Evolutionary conservation across 1,139 yeast species (phyloP).

Genomic region (Saccharomyces hybrid): DNA sequence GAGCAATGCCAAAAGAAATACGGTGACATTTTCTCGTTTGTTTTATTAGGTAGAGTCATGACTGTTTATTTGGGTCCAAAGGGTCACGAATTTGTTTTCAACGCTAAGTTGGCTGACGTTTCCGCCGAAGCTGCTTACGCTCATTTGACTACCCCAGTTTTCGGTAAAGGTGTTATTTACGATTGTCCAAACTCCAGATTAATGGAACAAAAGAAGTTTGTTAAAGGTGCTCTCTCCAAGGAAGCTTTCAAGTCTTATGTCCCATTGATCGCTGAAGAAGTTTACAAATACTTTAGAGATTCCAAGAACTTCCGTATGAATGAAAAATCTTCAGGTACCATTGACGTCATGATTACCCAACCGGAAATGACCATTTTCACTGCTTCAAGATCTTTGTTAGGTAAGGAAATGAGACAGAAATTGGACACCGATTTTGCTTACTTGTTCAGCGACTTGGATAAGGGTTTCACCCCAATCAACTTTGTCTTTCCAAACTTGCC

Average conservation of each 20-base stretch:
- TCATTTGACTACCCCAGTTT: constrained; percentile 94
- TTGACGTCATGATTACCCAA: constrained; percentile 74
- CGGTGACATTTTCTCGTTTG: constrained; percentile 89
- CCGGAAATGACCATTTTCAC: constrained; percentile 96
- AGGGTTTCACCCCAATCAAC: constrained; percentile 93
- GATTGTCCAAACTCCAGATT: constrained; percentile 90
- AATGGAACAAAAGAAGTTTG: constrained; percentile 98
- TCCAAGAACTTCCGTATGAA: constrained; percentile 40
- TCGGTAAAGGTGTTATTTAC: constrained; percentile 94
- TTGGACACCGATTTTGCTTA: constrained; percentile 80
- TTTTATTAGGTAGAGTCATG: constrained; percentile 84
- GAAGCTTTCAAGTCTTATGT: constrained; percentile 83
- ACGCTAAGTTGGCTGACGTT: constrained; percentile 82
- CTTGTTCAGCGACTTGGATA: constrained; percentile 84
- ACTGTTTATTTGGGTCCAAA: constrained; percentile 95
- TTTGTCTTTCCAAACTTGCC: constrained; percentile 94
- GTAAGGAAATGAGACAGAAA: constrained; percentile 81
- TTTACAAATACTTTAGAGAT: constrained; percentile 51
- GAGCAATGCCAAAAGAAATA: constrained; percentile 66
- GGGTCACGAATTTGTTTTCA: constrained; percentile 94
- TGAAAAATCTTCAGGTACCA: constrained; percentile 40
- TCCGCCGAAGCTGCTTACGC: constrained; percentile 95
- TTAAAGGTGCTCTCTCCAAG: constrained; percentile 78
- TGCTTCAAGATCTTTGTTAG: constrained; percentile 84
- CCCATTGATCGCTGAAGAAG: constrained; percentile 79